Percentiles rank a stretch among this genome's conserved stretches.
Conservation (phyloP, 2,329 filamentous ascomycete species). For the Endocalyx cinctus region DNA sequence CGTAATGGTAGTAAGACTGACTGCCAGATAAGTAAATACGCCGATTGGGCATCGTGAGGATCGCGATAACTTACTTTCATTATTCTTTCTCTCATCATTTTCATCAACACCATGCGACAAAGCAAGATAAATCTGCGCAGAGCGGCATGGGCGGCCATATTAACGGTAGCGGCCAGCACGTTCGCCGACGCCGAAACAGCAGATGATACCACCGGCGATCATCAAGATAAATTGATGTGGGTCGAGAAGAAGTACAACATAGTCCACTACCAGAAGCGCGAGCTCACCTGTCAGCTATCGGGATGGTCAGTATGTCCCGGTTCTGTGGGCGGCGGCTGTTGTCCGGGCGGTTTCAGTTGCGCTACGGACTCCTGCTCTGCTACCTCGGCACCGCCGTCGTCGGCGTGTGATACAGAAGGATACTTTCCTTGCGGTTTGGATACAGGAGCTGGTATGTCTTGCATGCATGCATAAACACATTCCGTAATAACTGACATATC, state of each 20-base stretch:
- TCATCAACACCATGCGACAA: too few relatives aligned
- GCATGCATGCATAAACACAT: not conserved
- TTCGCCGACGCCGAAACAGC: too few relatives aligned
- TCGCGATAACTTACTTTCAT: too few relatives aligned
- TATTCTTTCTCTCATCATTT: too few relatives aligned
- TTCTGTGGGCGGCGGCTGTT: conserved; percentile 38
- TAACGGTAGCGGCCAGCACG: too few relatives aligned
- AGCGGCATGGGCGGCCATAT: too few relatives aligned
- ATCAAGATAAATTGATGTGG: too few relatives aligned
- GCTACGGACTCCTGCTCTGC: conserved; percentile 42
- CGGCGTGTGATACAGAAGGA: conserved; percentile 29
- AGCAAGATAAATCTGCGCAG: too few relatives aligned
- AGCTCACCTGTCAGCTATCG: conserved; percentile 15
- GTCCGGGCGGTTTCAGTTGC: conserved; percentile 44
- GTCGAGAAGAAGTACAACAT: conserved; percentile 19
- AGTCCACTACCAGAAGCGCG: conserved; percentile 20
- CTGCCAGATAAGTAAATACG: too few relatives aligned
- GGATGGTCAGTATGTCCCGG: conserved; percentile 20
- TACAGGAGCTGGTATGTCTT: conserved; percentile 23
- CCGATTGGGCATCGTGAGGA: too few relatives aligned
- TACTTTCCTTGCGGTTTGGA: conserved; percentile 38
- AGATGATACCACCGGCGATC: too few relatives aligned
- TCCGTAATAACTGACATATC: conserved; percentile 1
- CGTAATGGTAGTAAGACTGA: too few relatives aligned
- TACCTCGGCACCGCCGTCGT: conserved; percentile 38